phyloP scores from a whole-genome alignment of 176 grass and related monocot species.

The Phragmites australis region DNA sequence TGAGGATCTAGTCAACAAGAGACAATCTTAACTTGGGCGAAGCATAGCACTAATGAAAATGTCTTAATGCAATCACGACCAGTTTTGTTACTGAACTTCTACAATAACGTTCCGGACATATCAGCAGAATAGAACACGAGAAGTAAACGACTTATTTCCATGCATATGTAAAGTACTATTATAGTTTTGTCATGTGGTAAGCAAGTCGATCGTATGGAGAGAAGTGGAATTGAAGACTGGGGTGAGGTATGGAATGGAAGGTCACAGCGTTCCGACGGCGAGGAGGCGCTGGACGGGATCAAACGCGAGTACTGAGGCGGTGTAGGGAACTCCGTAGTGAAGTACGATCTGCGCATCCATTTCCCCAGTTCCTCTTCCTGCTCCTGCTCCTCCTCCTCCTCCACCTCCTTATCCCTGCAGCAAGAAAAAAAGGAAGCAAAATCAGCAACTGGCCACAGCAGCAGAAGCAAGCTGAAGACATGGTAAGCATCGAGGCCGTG shows the following conservation, averaged over 20 bases:
- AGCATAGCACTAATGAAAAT: too few species aligned
- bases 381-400: neutral
- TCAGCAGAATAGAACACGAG: too few species aligned
- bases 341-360: slow-evolving; percentile 66
- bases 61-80: too few species aligned
- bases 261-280: slow-evolving; percentile 85
- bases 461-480: neutral
- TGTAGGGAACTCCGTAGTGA: slow-evolving; percentile 83
- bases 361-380: slow-evolving; percentile 20
- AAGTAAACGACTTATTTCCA: too few species aligned
- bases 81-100: too few species aligned
- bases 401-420: slow-evolving; percentile 6
- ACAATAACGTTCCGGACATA: too few species aligned
- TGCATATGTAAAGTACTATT: too few species aligned
- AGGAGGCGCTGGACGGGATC: slow-evolving; percentile 90
- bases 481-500: neutral
- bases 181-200: too few species aligned
- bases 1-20: slow-evolving; percentile 10
- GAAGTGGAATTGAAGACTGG: neutral
- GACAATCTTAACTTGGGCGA: neutral
- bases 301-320: slow-evolving; percentile 74
- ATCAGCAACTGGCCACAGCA: neutral
- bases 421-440: neutral
- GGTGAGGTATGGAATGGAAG: neutral
- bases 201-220: too few species aligned